Percentiles rank a stretch among this genome's conserved stretches.
phyloP scores from a whole-genome alignment of 306 rosid genomes.

The Fagus crenata region DNA sequence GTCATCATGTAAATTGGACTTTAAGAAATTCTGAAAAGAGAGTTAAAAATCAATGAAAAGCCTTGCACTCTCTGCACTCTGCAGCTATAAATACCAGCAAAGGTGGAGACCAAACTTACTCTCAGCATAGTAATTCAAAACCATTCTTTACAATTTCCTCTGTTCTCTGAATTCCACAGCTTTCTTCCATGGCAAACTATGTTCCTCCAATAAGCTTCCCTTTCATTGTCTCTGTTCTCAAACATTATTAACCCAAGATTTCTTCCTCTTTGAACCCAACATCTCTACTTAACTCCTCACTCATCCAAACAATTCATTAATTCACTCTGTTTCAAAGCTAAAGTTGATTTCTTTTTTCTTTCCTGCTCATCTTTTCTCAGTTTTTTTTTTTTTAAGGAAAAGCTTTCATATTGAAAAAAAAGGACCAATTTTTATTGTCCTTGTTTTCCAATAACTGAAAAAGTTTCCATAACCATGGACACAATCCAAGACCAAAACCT shows the following conservation, averaged over 20 bases:
- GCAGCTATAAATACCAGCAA: constrained; percentile 65
- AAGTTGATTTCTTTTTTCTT: not conserved
- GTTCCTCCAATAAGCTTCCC: no score
- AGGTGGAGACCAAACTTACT: not conserved
- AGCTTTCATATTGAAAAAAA: constrained; percentile 13
- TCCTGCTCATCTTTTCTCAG: not conserved
- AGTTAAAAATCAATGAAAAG: not conserved
- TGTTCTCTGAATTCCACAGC: not conserved
- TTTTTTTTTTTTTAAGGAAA: not conserved
- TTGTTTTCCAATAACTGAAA: constrained; percentile 18
- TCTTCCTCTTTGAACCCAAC: not conserved
- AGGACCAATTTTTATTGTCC: constrained; percentile 36
- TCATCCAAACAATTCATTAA: constrained; percentile 17
- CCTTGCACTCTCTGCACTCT: not conserved
- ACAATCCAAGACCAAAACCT: constrained; percentile 31
- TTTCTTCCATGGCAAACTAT: no score
- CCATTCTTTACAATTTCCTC: not conserved
- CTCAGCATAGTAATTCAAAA: constrained; percentile 7
- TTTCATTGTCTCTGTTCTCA: not conserved
- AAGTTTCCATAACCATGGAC: constrained; percentile 35
- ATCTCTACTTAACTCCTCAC: not conserved
- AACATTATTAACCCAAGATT: not conserved
- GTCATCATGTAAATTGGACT: not conserved
- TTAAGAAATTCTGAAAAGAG: constrained; percentile 24
- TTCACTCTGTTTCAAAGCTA: constrained; percentile 22